Evolutionary conservation across 2,329 filamentous ascomycete genomes (phyloP), one percentile per base, ranked within the genome.

Genomic region (Colletotrichum filicis): DNA sequence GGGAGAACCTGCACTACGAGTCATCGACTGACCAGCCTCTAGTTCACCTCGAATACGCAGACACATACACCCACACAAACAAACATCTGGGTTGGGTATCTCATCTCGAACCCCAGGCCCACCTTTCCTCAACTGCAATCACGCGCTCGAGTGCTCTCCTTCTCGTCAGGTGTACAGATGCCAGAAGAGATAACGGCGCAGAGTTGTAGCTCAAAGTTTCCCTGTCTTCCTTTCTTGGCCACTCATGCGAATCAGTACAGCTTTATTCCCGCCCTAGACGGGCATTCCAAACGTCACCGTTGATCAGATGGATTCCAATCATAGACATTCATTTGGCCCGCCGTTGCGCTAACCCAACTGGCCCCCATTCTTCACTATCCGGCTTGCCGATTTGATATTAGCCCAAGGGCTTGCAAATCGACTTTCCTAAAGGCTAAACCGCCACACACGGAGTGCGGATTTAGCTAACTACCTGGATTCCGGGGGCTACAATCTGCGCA

Each of bases 301-400:
- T 69, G 68, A 69, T 69, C 70, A 60, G 70, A 73, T 64, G 70
- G 66, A 53, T 55, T 24, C 28, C 35, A 68, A 57, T 58, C 68
- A 42, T 42, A 42, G 37, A 42, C 56, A 58, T 49, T 4, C 42
- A 19, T 49, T 30, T 71, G 68, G 57, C 64, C 57, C 64, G 64
- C 52, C 56, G 58, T 61, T 61, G n/a, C 35, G 65, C 64, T 63
- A 53, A 63, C 58, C 32, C 22, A 63, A 24, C 42, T 55, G 58
- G 30, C 32, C 16, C 52, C 59, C 35, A 28, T 32, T 68, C 19
- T 68, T 14, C 42, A 32, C 32, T 24, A 37, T 64, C 58, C 58
- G 58, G 65, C 53, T 68, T 63, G 62, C 69, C 69, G 69, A 68
- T 68, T 59, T 65, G 22, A 59, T 14, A n/a, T 35, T 26, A 26